Conservation (phyloP, 139 green algal genomes). For the Klebsormidium nitens region DNA sequence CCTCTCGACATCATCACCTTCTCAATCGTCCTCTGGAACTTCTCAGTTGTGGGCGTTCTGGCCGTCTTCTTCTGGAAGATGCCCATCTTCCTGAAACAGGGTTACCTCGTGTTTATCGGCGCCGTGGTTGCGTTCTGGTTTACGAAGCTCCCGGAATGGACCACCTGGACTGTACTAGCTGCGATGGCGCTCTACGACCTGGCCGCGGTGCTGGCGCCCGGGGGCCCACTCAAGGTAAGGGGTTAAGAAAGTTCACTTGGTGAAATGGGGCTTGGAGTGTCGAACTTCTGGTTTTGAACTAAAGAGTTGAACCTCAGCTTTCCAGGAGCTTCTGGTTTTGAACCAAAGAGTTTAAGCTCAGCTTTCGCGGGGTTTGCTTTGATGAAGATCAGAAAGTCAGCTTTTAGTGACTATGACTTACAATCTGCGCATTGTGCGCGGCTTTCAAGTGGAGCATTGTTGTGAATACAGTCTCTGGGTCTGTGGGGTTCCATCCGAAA, state of each 20-base stretch:
- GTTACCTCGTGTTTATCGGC: constrained; percentile 76
- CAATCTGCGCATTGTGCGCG: too few relatives aligned
- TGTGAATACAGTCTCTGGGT: too few relatives aligned
- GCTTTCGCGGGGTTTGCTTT: too few relatives aligned
- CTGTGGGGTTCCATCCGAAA: too few relatives aligned
- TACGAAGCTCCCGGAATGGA: constrained; percentile 93
- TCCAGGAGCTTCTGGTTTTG: too few relatives aligned
- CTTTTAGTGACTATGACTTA: too few relatives aligned
- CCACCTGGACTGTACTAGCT: constrained; percentile 85
- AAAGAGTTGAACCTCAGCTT: too few relatives aligned
- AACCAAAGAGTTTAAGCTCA: too few relatives aligned
- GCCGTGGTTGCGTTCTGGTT: constrained; percentile 85
- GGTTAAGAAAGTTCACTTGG: too few relatives aligned
- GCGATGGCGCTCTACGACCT: constrained; percentile 96
- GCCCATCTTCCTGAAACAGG: constrained; percentile 81
- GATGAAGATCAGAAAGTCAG: too few relatives aligned
- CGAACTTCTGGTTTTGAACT: too few relatives aligned
- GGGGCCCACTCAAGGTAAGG: constrained; percentile 70
- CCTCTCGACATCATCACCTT: constrained; percentile 80
- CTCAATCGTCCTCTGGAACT: constrained; percentile 81
- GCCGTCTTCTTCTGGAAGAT: constrained; percentile 76
- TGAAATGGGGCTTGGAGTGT: not conserved
- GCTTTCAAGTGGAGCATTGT: too few relatives aligned
- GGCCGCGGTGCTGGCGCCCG: constrained; percentile 80
- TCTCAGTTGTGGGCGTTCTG: constrained; percentile 79